Evolutionary conservation across 768 basidiomycete species (phyloP), one percentile per base, ranked within the genome.

Genomic region (Pisolithus orientalis): DNA sequence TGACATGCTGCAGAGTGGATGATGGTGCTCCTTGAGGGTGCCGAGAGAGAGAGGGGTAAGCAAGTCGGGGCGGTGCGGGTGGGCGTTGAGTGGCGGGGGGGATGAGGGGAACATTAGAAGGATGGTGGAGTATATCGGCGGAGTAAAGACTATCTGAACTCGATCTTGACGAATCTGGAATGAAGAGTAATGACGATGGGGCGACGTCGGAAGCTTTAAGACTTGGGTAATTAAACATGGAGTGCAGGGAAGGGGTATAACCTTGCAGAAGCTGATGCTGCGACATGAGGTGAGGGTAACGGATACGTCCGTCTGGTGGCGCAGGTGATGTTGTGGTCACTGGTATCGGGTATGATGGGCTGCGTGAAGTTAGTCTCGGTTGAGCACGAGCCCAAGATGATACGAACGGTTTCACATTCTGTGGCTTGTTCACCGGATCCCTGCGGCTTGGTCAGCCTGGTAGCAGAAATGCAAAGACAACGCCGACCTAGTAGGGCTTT

Each of bases 241-340:
- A 88, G 50, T 79, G 79, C n/a, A 84, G 65, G 5, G 86, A 89
- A 1, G 88, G 88, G 25, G 76, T 77, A 61, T 91, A 91, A 38
- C 89, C 89, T 61, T 91, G 89, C 47, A 70, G 75, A 51, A 81
- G 77, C 65, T 91, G 89, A 53, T 91, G 90, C 51, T 79, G 79
- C 1, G 84, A 82, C 89, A 91, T 91, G 32, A 90, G 77, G 14
- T 79, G 73, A 1, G 87, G 87, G 59, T 87, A 87, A 32, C 75
- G 75, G 50, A 84, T 68, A 17, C 71, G 62, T 14, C 72, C 69
- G 16, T 74, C 68, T 34, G 75, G 72, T 5, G 75, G 72, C 14
- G 83, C 78, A n/a, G 80, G 74, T 4, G 84, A 80, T 29, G 87
- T 84, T 9, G 87, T 88, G 1, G 86, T 88, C 44, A 85, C 72